Evolutionary conservation across 176 grass and related monocot genomes (phyloP), one percentile per base, ranked within the genome.

Genomic region (Carex myosuroides): DNA sequence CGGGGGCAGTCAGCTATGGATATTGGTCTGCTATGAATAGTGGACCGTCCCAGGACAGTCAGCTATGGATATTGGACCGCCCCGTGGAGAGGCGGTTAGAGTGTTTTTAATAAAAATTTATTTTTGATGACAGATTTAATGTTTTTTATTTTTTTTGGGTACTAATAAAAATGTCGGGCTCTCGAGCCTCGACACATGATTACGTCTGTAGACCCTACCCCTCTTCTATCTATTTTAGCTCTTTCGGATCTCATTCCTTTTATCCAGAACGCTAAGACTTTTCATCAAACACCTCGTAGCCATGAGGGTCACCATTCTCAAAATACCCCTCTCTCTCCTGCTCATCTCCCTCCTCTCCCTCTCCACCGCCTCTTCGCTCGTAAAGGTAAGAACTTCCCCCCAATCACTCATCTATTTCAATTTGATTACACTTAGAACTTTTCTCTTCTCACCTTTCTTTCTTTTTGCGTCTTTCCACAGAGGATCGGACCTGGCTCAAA

Each of bases 361-460:
- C 64, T 77, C 76, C 62, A 39, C 79, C 64, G 46, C 85, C 64
- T 73, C 85, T 72, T 73, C 85, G 0, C 54, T 87, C 77, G 48
- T 87, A 17, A 50, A 70, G 85, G 78, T 87, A 77, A 66, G 18
- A 79, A 30, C 5, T 41, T 35, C 11, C 11, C 11, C 16, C 8
- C 3, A 6, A 21, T 83, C 46, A 56, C 52, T 18, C 13, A 55
- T 67, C 13, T 37, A n/a, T 59, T 74, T 55, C 9, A 8, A 66
- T 60, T 39, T 29, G 32, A 24, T 64, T 29, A 48, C 79, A 64
- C 0, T 22, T 1, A n/a, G 0, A 37, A 7, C 37, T 16, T 64
- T 64, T 6, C n/a, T 61, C 20, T 35, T 59, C 12, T 35, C 3
- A 21, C 17, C 41, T 42, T 11, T 70, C 3, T 17, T 17, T 57